These are phyloP conservation scores for Cordyceps cicadae DNA, from an alignment of 2,329 filamentous ascomycete species.

Conservation along the genomic window DNA sequence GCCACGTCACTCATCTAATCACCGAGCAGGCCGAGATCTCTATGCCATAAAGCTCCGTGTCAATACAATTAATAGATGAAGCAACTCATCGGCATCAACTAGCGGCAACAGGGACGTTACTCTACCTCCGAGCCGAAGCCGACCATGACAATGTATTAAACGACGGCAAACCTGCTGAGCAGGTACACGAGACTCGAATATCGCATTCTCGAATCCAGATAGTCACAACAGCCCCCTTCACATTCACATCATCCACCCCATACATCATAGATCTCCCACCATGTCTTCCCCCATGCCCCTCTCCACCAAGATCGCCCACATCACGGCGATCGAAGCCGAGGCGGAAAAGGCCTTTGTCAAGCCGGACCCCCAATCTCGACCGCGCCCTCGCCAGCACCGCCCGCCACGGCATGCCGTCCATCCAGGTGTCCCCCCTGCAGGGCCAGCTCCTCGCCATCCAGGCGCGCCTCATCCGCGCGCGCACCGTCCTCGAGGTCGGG, in stretches of 20 bases:
- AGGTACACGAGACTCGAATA: no score
- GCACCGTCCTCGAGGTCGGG: conserved; percentile 45
- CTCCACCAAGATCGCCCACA: conserved; percentile 11
- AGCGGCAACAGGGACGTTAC: background rate
- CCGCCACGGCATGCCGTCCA: conserved; percentile 27
- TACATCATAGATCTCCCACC: background rate
- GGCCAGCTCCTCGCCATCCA: conserved; percentile 33
- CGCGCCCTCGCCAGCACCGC: conserved; percentile 23
- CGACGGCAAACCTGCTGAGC: background rate
- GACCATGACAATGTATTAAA: background rate
- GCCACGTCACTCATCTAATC: no score
- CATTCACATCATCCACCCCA: background rate
- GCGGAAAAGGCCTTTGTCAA: background rate
- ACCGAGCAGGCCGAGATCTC: no score
- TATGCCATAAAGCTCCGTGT: no score
- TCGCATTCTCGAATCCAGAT: no score
- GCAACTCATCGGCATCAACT: background rate
- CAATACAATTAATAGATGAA: no score
- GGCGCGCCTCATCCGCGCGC: conserved; percentile 26
- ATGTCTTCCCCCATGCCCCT: background rate
- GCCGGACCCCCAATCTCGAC: conserved; percentile 18
- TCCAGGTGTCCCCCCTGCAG: conserved; percentile 26
- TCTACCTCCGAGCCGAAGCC: conserved; percentile 3
- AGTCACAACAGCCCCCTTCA: background rate
- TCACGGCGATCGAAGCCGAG: background rate